Base-by-base conservation (phyloP, 2,329 filamentous ascomycete species). In the Xylariomycetidae sp. region DNA sequence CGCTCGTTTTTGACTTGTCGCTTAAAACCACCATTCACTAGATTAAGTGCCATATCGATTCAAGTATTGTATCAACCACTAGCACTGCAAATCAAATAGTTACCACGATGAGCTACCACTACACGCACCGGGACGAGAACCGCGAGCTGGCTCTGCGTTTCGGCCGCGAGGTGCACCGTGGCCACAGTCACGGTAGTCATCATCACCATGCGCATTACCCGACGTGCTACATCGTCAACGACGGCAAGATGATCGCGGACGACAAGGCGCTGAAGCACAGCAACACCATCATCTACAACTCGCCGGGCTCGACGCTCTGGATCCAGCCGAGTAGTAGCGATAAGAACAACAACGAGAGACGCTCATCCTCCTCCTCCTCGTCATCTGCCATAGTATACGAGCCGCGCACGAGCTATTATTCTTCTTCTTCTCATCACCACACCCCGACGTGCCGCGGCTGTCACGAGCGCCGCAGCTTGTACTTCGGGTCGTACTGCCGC, bases 271-370 rank as follows among this genome's bases (percentile, higher is more conserved):
- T 51, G 3, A 36, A 29, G 25, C 31, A 45, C 20, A 42, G 31
- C 33, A 48, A 49, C 25, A 45, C 51, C 6, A 20, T 56, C 37
- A 52, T 56, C 31, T 51, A 52, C 38, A 57, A 57, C 31, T 31
- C 48, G 1, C 46, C 43, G 1, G 46, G 44, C 1, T 48, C 52
- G 12, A 44, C 36, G 2, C 40, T 57, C 35, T 43, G 44, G 20
- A 27, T 45, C 14, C 14, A 27, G 4, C 33, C 36, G 19, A 29
- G 36, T 9, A 38, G 4, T 15, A 12, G 20, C 8, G 20, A 23
- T n/a, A 23, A 23, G 20, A 8, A 23, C 20, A 8, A 8, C 8
- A n/a, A 8, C 8, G 20, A 23, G 20, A n/a, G n/a, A 23, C 8
- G n/a, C 8, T 8, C 20, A n/a, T n/a, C 20, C 8, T 23, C 20